phyloP scores from a whole-genome alignment of 352 stramenopile genomes.

The Phytophthora citricola region DNA sequence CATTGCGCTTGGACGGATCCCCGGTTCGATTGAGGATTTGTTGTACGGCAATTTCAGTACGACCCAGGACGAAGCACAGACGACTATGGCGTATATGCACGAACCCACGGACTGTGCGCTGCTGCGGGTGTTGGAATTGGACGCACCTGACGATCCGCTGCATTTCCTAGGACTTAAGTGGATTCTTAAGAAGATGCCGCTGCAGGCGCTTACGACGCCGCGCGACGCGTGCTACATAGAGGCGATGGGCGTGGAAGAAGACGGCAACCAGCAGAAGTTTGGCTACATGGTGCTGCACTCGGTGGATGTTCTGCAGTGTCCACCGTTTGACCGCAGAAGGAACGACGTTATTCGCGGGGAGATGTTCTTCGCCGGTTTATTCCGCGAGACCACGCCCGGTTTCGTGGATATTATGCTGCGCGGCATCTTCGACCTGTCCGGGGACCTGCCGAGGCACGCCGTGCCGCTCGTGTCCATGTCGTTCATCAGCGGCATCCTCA shows the following conservation, averaged over 20 bases:
- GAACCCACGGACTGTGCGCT: conserved; percentile 47
- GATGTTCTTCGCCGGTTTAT: conserved; percentile 42
- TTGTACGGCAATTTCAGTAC: conserved; percentile 57
- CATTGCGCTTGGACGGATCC: conserved; percentile 47
- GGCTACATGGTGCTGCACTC: conserved; percentile 60
- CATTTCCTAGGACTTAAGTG: conserved; percentile 66
- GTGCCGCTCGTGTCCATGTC: conserved; percentile 40
- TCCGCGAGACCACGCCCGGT: conserved; percentile 45
- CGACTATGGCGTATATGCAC: conserved; percentile 43
- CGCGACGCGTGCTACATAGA: conserved; percentile 44
- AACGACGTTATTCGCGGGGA: conserved; percentile 43
- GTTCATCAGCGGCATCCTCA: conserved; percentile 45
- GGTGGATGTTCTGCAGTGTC: conserved; percentile 51
- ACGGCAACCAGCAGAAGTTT: conserved; percentile 36
- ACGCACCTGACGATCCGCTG: conserved; percentile 46
- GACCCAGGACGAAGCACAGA: conserved; percentile 49
- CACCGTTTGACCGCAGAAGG: conserved; percentile 39
- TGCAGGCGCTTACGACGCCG: conserved; percentile 25
- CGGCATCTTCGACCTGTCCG: conserved; percentile 50
- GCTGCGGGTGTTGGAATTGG: conserved; percentile 49
- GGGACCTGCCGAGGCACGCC: conserved; percentile 40
- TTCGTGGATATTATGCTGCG: conserved; percentile 54
- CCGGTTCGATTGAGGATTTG: conserved; percentile 57
- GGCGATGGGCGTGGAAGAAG: conserved; percentile 53
- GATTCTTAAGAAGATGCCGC: conserved; percentile 47